phyloP scores from a whole-genome alignment of 805 yeast genomes.

The Cyberlindnera nakhonratchasimensis region DNA sequence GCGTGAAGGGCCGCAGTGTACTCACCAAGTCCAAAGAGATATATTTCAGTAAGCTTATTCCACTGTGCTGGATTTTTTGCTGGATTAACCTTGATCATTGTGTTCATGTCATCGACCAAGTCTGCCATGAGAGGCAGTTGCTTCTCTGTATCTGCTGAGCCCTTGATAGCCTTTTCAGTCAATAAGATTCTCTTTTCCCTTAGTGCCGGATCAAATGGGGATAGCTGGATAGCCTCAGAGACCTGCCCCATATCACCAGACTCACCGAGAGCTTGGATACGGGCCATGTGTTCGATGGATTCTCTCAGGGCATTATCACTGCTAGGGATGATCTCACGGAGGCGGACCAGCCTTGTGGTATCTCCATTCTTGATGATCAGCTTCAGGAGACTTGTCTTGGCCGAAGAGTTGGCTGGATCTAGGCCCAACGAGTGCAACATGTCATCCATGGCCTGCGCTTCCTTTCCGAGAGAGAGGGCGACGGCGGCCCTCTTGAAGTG shows the following conservation, averaged over 20 bases:
- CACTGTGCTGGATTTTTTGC: conserved; percentile 29
- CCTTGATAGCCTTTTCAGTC: conserved; percentile 26
- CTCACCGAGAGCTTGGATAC: conserved; percentile 21
- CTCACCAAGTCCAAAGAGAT: conserved; percentile 49
- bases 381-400: conserved; percentile 46
- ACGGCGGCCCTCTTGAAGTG: conserved; percentile 60
- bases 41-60: conserved; percentile 34
- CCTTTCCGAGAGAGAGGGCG: conserved; percentile 54
- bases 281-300: conserved; percentile 19
- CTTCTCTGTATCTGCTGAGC: conserved; percentile 18
- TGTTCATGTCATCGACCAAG: conserved; percentile 28
- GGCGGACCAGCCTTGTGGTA: conserved; percentile 34
- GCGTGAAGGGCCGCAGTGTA: conserved; percentile 48
- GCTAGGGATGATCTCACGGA: neutral
- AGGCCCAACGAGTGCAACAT: conserved; percentile 45
- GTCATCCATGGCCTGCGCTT: conserved; percentile 48
- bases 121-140: conserved; percentile 18
- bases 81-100: conserved; percentile 27
- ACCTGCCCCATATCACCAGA: conserved; percentile 32
- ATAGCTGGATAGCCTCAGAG: conserved; percentile 33
- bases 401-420: conserved; percentile 41
- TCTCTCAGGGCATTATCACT: conserved; percentile 16
- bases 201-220: conserved; percentile 42
- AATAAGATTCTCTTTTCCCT: conserved; percentile 31
- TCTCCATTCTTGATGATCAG: conserved; percentile 52